Base-by-base conservation (phyloP, 2,329 filamentous ascomycete species). In the Dothistroma pini region DNA sequence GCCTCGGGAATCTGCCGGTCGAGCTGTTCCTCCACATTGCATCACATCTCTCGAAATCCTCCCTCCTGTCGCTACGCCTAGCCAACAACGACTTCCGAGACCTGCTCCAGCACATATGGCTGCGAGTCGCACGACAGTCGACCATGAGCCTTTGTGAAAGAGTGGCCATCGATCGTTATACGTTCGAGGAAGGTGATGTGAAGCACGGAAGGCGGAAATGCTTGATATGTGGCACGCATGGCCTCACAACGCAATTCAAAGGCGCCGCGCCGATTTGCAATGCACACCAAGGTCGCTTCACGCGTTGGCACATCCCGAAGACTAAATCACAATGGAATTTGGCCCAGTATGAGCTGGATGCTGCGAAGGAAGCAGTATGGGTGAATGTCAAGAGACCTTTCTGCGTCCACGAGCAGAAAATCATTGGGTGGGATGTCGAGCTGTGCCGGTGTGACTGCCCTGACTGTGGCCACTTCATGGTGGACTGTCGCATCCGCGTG, bases 31-130 rank as follows among this genome's bases (percentile, higher is more conserved):
- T 68, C 35, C 58, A 67, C 22, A 71, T 79, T 50, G 63, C 68
- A 48, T 66, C 74, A 31, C 63, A 73, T 61, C 72, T 80, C 9
- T 68, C 74, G 6, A 67, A 68, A 0, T 75, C 78, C 47, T 72
- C 68, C 29, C 66, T 74, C 21, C 66, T 79, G 9, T 70, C 77
- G 3, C 69, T 79, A 10, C 76, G 76, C 50, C 72, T 79, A 48
- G 51, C 51, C 5, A 12, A 53, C 31, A 32, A 21, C n/a, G 51
- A 53, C 31, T 53, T 53, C n/a, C n/a, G 31, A 64, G 11, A 62
- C 78, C 32, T 72, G 75, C 65, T 61, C 65, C 49, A 58, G 57
- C 9, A 62, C 64, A 22, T 64, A 62, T 53, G 51, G 51, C 5
- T 16, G 10, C 25, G 16, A 35, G 31, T 16, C 31, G 34, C 51